phyloP scores from a whole-genome alignment of 768 basidiomycete species.

The Leccinum longicurvipes region DNA sequence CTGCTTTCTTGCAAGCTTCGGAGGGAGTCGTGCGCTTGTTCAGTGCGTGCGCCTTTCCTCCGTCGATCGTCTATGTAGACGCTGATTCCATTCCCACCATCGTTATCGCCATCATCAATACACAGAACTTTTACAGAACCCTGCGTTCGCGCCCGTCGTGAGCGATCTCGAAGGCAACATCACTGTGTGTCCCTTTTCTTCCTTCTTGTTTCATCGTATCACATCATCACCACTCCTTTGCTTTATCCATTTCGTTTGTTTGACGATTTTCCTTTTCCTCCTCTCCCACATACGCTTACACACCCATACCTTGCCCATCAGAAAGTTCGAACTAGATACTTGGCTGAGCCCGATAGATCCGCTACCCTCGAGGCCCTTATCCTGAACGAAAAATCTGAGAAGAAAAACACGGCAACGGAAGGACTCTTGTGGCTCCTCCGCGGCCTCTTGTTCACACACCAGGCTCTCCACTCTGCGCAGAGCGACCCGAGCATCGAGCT shows the following conservation, averaged over 20 bases:
- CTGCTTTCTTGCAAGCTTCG: slow-evolving; percentile 85
- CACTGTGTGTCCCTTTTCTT: slow-evolving; percentile 46
- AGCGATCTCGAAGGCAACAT: slow-evolving; percentile 91
- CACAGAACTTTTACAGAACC: slow-evolving; percentile 25
- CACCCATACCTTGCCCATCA: slow-evolving; percentile 28
- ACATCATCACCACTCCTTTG: not conserved
- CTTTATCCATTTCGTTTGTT: not conserved
- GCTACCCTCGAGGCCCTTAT: slow-evolving; percentile 82
- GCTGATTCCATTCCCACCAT: not conserved
- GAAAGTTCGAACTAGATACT: slow-evolving; percentile 89
- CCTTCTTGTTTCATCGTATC: not conserved
- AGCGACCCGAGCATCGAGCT: slow-evolving; percentile 56
- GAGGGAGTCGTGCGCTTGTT: slow-evolving; percentile 88
- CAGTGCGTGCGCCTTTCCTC: slow-evolving; percentile 48
- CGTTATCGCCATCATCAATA: not conserved
- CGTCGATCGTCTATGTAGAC: not conserved
- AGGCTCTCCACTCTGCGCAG: slow-evolving; percentile 71
- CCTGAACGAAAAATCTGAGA: slow-evolving; percentile 78
- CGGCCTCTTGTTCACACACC: slow-evolving; percentile 86
- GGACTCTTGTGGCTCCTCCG: slow-evolving; percentile 93
- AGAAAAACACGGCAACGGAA: slow-evolving; percentile 86
- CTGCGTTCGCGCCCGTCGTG: slow-evolving; percentile 79
- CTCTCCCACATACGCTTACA: not conserved
- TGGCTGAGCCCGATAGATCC: slow-evolving; percentile 60
- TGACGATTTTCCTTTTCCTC: not conserved